These are phyloP conservation scores for Davidsoniella australis DNA, from an alignment of 2,329 filamentous ascomycete genomes.

Conservation along the genomic window DNA sequence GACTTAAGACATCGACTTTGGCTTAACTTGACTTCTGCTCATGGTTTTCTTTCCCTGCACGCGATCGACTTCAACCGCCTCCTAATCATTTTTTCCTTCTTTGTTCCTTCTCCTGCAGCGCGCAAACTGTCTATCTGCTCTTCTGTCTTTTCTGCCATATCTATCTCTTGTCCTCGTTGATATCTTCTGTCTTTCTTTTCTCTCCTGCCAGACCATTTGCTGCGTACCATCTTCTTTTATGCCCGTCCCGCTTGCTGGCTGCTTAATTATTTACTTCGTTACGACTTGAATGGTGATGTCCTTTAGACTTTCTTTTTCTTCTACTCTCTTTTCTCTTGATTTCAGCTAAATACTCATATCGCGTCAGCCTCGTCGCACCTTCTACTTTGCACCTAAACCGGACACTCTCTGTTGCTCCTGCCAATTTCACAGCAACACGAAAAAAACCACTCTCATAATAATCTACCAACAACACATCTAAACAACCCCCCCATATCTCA, in stretches of 20 bases:
- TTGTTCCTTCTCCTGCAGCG: neutral
- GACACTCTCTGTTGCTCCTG: neutral
- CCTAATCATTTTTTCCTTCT: neutral
- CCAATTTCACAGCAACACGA: neutral
- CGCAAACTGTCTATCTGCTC: neutral
- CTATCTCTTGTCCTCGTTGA: neutral
- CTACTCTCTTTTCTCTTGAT: no score
- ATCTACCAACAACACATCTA: neutral
- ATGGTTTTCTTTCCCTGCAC: neutral
- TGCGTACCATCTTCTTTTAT: constrained; percentile 1
- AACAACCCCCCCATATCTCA: no score
- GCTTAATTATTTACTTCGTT: neutral
- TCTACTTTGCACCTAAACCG: neutral
- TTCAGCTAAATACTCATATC: no score
- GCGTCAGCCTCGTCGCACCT: neutral
- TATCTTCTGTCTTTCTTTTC: constrained; percentile 1
- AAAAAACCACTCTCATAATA: neutral
- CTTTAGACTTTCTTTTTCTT: constrained; percentile 7
- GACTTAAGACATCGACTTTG: neutral
- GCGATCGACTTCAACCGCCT: neutral
- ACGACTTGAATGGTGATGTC: constrained; percentile 9
- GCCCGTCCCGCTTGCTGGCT: neutral
- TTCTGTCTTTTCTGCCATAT: constrained; percentile 3
- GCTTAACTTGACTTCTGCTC: neutral
- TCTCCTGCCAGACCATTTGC: neutral